A percentile compares a stretch with the other conserved stretches of the same genome.
Conservation (phyloP, 805 yeast genomes). For the Myxozyma vanderwaltii region DNA sequence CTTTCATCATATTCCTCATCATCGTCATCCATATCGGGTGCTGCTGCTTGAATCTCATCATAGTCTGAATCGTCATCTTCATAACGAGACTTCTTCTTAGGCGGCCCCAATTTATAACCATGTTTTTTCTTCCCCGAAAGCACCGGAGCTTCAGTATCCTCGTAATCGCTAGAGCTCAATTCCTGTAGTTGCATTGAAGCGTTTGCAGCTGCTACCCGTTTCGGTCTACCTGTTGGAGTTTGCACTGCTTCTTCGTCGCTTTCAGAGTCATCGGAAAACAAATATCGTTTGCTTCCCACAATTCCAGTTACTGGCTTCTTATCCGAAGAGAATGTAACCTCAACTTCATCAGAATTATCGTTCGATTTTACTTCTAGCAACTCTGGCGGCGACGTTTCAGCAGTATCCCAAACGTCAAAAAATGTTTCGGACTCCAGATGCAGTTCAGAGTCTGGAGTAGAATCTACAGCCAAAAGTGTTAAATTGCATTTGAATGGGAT, state of each 20-base stretch:
- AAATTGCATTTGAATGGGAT: background rate
- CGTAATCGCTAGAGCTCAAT: background rate
- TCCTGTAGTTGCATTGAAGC: background rate
- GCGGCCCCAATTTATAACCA: background rate
- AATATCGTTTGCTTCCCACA: background rate
- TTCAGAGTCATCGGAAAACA: background rate
- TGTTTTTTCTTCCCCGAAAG: background rate
- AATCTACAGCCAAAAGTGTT: background rate
- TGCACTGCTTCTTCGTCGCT: background rate
- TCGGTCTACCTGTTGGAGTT: background rate
- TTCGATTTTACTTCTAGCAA: background rate
- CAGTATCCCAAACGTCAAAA: background rate
- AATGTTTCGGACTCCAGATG: background rate
- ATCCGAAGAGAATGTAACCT: too few relatives aligned
- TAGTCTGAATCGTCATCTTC: background rate
- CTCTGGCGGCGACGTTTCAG: background rate
- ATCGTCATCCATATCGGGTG: background rate
- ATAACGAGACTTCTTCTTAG: background rate
- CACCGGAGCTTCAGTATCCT: background rate
- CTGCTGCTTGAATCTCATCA: slow-evolving; percentile 4
- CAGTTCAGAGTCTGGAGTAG: background rate
- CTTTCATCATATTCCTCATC: background rate
- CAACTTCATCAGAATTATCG: too few relatives aligned
- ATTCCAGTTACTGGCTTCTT: too few relatives aligned
- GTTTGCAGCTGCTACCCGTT: slow-evolving; percentile 3